Conservation (phyloP, 177 flowering plant genomes). For the Vitis hybrid region DNA sequence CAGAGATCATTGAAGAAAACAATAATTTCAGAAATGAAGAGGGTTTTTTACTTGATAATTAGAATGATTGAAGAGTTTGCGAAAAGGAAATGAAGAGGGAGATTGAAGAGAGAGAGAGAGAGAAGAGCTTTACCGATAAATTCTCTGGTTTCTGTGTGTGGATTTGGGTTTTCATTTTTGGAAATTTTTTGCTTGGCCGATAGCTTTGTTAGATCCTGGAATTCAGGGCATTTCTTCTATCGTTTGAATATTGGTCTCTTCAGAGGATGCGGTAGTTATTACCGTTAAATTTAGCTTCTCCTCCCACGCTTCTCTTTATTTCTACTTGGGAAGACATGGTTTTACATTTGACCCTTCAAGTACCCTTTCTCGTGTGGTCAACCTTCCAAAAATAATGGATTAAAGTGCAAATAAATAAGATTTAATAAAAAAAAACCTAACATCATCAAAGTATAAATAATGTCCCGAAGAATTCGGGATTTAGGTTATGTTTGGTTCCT, state of each 20-base stretch:
- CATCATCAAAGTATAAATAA: too few species aligned
- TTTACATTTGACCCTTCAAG: too few species aligned
- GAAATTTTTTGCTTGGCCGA: conserved; percentile 19
- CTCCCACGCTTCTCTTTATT: too few species aligned
- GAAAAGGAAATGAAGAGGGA: not conserved
- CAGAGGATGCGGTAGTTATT: too few species aligned
- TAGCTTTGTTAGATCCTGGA: conserved; percentile 20
- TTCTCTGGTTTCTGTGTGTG: not conserved
- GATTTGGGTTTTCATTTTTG: conserved; percentile 12
- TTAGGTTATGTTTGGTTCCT: too few species aligned
- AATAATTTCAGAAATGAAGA: not conserved
- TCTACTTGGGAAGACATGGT: not conserved
- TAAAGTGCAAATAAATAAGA: too few species aligned
- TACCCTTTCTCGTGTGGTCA: too few species aligned
- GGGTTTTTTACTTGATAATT: not conserved
- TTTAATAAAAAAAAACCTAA: too few species aligned
- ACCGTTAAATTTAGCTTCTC: not conserved
- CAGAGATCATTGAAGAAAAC: not conserved
- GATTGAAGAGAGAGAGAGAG: conserved; percentile 3
- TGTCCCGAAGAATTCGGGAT: fast-evolving
- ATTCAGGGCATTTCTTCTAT: conserved; percentile 14
- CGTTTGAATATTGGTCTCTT: too few species aligned
- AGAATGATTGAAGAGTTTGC: not conserved
- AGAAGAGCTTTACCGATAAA: not conserved
- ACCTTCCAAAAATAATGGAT: too few species aligned